Evolutionary conservation across 176 grass and related monocot species (phyloP), one percentile per base, ranked within the genome.

Genomic region (Bolboschoenus planiculmis): DNA sequence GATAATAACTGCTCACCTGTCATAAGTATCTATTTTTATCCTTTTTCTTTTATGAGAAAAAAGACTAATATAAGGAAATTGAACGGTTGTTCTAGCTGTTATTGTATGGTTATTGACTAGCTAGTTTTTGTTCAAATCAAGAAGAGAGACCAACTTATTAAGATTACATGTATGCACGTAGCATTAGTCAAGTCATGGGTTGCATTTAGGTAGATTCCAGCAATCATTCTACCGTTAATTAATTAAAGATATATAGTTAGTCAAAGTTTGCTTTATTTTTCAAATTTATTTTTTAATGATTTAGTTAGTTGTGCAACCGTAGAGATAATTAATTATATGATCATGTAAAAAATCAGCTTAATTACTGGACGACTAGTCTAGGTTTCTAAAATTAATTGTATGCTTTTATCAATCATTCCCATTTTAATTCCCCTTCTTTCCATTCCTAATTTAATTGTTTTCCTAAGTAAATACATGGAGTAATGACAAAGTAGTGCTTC

Each of bases 11-110:
- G 78, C 55, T 81, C 11, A 27, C 34, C 51, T 63, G 60, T 84
- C 70, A 60, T 76, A 73, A 37, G 42, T 84, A 56, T 84, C 70
- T 84, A 84, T 56, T 84, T 84, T 57, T 74, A 39, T 84, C 35
- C 53, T 60, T 57, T 47, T 73, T 76, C 35, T 57, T 73, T 57
- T 73, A 47, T 43, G 54, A 48, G 34, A 73, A 72, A 9, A 54
- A 76, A 61, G 30, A 53, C 65, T 53, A 74, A 84, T 46, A 84
- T 82, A 63, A 81, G 33, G 57, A 44, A 66, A 63, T 82, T 31
- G 8, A 73, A 27, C 18, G 66, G 59, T 82, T 66, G 40, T 63
- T 61, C 30, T 9, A 40, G 51, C 78, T 81, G 78, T 61, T 81
- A 21, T 80, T 23, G n/a, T n/a, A n/a, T 80, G 77, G 51, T 64